Percentiles rank a stretch among this genome's conserved stretches.
phyloP scores from a whole-genome alignment of 2,329 filamentous ascomycete genomes.

The Hymenoscyphus repandus region DNA sequence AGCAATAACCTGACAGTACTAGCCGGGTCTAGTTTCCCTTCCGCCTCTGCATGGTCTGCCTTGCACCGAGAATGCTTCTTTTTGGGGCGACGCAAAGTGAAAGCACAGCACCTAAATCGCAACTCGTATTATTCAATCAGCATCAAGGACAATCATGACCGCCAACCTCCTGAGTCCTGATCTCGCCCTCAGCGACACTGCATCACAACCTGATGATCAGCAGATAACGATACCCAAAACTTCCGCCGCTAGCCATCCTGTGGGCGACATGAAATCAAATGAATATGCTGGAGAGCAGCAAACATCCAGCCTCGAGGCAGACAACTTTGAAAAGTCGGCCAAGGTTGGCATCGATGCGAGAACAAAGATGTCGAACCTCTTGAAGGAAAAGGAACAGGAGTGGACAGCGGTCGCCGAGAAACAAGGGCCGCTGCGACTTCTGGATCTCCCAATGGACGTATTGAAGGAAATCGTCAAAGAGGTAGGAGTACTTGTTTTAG shows the following conservation, averaged over 20 bases:
- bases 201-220: constrained; percentile 28
- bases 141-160: constrained; percentile 22
- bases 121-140: constrained; percentile 9
- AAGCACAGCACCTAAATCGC: constrained; percentile 22
- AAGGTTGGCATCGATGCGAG: constrained; percentile 23
- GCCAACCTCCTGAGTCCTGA: constrained; percentile 23
- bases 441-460: constrained; percentile 75
- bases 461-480: constrained; percentile 75
- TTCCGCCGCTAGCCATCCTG: constrained; percentile 24
- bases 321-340: constrained; percentile 16
- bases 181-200: constrained; percentile 23
- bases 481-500: constrained; percentile 39
- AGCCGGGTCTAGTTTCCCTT: background rate
- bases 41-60: constrained; percentile 1
- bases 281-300: constrained; percentile 17
- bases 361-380: constrained; percentile 36
- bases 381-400: constrained; percentile 60
- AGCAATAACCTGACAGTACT: background rate
- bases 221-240: constrained; percentile 24
- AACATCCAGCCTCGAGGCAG: constrained; percentile 17
- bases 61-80: constrained; percentile 5
- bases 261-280: constrained; percentile 19
- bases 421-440: constrained; percentile 55
- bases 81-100: constrained; percentile 13
- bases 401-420: constrained; percentile 56